Conservation (phyloP, 208 protist species). For the Acanthamoeba lugdunensis region DNA sequence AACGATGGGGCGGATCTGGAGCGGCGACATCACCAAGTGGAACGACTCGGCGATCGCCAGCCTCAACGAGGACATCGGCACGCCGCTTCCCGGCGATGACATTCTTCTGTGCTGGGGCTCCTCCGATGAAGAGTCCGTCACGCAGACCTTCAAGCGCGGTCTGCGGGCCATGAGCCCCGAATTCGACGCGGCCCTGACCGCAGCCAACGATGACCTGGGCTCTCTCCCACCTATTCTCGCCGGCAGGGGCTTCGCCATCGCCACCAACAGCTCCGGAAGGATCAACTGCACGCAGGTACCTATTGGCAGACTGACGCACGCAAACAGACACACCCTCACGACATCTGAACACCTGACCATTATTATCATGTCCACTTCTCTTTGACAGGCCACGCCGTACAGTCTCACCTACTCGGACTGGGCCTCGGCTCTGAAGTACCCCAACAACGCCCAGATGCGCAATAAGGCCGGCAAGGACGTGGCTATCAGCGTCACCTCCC, state of each 20-base stretch:
- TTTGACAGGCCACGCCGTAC: background rate
- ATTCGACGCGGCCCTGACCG: background rate
- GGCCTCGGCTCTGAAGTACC: background rate
- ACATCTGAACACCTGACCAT: no score
- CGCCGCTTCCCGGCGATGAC: background rate
- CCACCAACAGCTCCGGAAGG: background rate
- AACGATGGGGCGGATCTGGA: background rate
- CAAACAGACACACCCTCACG: no score
- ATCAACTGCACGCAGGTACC: background rate
- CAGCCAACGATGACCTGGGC: background rate
- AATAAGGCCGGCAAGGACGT: slow-evolving; percentile 8
- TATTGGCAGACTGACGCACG: background rate
- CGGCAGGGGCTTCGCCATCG: background rate
- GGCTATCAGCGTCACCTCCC: background rate
- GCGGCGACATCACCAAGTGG: slow-evolving; percentile 12
- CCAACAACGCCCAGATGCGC: background rate
- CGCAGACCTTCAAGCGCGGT: background rate
- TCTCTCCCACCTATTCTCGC: background rate
- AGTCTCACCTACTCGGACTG: slow-evolving; percentile 13
- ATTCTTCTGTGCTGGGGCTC: background rate
- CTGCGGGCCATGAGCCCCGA: background rate
- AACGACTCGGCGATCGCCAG: background rate
- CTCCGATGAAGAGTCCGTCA: background rate
- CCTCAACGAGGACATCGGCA: background rate
- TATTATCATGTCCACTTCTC: no score